Conservation (phyloP, 345 rosid species). For the Kernera saxatilis region DNA sequence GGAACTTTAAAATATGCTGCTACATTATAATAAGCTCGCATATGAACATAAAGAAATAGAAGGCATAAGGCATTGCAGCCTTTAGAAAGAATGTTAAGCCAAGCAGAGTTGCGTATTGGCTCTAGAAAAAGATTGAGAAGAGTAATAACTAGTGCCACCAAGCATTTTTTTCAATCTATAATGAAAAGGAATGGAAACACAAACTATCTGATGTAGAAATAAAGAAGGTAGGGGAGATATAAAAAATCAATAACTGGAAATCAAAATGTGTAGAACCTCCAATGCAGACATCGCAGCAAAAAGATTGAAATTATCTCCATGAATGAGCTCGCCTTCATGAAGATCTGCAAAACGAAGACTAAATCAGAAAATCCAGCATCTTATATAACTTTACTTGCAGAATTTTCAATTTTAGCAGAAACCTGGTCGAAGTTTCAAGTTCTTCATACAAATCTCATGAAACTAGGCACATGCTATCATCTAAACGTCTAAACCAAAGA, state of each 20-base stretch:
- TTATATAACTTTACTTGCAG: neutral
- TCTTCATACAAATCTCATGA: neutral
- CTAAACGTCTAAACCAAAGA: neutral
- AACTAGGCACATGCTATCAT: neutral
- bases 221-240: neutral
- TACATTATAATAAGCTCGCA: neutral
- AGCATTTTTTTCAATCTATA: neutral
- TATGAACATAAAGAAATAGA: neutral
- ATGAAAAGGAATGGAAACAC: neutral
- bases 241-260: neutral
- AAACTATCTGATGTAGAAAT: neutral
- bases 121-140: neutral
- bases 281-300: conserved; percentile 98
- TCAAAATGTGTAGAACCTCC: conserved; percentile 53
- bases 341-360: conserved; percentile 38
- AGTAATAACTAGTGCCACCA: neutral
- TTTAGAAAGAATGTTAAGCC: neutral
- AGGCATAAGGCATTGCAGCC: neutral
- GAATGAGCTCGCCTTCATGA: conserved; percentile 76
- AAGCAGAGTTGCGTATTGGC: neutral
- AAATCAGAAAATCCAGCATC: neutral
- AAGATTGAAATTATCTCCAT: conserved; percentile 90
- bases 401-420: neutral
- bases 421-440: neutral
- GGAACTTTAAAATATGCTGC: neutral